A percentile compares a stretch with the other conserved stretches of the same genome.
These are phyloP conservation scores for Bisporella sp. DNA, from an alignment of 2,329 filamentous ascomycete species.

Conservation along the genomic window DNA sequence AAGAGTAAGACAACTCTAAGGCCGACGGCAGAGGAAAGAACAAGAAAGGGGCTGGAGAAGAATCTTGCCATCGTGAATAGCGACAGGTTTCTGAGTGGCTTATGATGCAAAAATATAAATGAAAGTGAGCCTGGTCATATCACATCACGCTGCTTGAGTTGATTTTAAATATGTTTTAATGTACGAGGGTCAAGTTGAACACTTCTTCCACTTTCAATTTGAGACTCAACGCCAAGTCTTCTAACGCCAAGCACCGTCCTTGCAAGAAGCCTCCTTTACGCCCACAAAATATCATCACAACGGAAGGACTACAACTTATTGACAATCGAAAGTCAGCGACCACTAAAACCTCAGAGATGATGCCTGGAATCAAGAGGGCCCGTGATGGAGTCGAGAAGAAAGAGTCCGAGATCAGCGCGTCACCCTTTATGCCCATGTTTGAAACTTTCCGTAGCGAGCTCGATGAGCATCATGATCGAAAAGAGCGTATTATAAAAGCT, in stretches of 20 bases:
- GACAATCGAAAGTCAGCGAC: background rate
- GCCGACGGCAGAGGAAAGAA: slow-evolving; percentile 50
- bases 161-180: too few species aligned
- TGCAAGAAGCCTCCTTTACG: too few species aligned
- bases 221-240: too few species aligned
- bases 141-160: too few species aligned
- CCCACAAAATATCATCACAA: background rate
- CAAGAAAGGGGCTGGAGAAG: slow-evolving; percentile 33
- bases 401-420: slow-evolving; percentile 18
- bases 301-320: background rate
- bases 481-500: slow-evolving; percentile 83
- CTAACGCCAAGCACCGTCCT: too few species aligned
- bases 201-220: too few species aligned
- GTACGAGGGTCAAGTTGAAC: too few species aligned
- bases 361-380: slow-evolving; percentile 44
- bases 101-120: too few species aligned
- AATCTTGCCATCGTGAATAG: slow-evolving; percentile 12
- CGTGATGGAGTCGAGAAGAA: slow-evolving; percentile 39
- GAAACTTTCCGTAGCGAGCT: slow-evolving; percentile 78
- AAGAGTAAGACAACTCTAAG: slow-evolving; percentile 70
- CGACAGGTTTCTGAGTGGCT: too few species aligned
- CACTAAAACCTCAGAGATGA: slow-evolving; percentile 1
- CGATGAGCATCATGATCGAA: slow-evolving; percentile 88
- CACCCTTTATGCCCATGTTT: slow-evolving; percentile 67
- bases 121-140: too few species aligned